Evolutionary conservation across 345 rosid genomes (phyloP).

Genomic region (Pseudoturritis turrita): DNA sequence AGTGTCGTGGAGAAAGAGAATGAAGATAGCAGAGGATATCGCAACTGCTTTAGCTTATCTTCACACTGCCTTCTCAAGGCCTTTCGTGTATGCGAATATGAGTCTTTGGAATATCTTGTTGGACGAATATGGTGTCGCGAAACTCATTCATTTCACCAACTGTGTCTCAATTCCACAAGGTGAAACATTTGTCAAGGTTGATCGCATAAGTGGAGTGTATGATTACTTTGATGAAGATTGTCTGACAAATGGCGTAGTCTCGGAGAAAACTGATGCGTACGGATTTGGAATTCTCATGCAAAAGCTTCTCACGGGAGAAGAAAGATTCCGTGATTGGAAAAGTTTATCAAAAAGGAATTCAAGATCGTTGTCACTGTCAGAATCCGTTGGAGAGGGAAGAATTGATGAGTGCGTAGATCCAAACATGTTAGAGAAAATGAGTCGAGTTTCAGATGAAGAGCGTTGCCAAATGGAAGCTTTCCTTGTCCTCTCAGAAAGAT

Average conservation of each 20-base stretch:
- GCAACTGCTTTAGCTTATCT: neutral
- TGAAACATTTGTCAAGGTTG: neutral
- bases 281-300: neutral
- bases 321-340: neutral
- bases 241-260: neutral
- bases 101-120: neutral
- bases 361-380: neutral
- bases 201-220: neutral
- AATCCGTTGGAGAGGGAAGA: neutral
- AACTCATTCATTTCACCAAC: neutral
- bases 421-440: neutral
- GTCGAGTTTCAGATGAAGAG: neutral
- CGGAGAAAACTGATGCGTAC: neutral
- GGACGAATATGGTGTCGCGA: neutral
- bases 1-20: neutral
- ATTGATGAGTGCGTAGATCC: neutral
- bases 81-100: neutral
- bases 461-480: neutral
- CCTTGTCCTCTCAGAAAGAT: neutral
- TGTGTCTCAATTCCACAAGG: neutral
- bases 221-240: neutral
- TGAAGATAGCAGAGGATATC: neutral
- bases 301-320: constrained; percentile 1
- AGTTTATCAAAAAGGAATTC: too few relatives aligned
- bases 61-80: neutral